phyloP scores from a whole-genome alignment of 768 basidiomycete genomes.

The Lentinula edodes region DNA sequence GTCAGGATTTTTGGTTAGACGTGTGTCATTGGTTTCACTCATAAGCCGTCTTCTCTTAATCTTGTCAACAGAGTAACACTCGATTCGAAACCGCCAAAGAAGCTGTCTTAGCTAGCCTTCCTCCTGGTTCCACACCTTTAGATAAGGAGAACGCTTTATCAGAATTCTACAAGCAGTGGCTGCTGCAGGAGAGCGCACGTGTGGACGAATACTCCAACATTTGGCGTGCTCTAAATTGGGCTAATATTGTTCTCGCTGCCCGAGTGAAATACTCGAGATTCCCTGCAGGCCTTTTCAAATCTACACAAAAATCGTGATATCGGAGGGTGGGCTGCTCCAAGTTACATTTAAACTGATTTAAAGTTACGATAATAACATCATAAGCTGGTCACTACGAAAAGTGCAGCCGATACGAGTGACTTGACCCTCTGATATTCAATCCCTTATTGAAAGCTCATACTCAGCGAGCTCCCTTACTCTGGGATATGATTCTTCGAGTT shows the following conservation, averaged over 20 bases:
- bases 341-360: too few relatives aligned
- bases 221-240: conserved; percentile 60
- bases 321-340: neutral
- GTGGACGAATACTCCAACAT: conserved; percentile 57
- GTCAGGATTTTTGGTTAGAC: conserved; percentile 77
- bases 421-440: too few relatives aligned
- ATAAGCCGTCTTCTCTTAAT: neutral
- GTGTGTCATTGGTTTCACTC: conserved; percentile 40
- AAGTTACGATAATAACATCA: neutral
- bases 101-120: conserved; percentile 51
- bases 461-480: conserved; percentile 59
- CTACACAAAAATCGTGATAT: conserved; percentile 14
- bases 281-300: conserved; percentile 19
- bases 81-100: conserved; percentile 73
- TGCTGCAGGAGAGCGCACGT: conserved; percentile 56
- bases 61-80: conserved; percentile 55
- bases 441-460: conserved; percentile 24
- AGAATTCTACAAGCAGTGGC: conserved; percentile 71
- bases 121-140: conserved; percentile 38
- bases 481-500: conserved; percentile 56
- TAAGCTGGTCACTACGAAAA: neutral
- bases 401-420: neutral
- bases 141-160: conserved; percentile 68
- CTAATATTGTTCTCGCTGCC: conserved; percentile 51
- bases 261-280: conserved; percentile 48